Evolutionary conservation across 768 basidiomycete genomes (phyloP), one percentile per base, ranked within the genome.

Genomic region (Calocybe gangraenosa): DNA sequence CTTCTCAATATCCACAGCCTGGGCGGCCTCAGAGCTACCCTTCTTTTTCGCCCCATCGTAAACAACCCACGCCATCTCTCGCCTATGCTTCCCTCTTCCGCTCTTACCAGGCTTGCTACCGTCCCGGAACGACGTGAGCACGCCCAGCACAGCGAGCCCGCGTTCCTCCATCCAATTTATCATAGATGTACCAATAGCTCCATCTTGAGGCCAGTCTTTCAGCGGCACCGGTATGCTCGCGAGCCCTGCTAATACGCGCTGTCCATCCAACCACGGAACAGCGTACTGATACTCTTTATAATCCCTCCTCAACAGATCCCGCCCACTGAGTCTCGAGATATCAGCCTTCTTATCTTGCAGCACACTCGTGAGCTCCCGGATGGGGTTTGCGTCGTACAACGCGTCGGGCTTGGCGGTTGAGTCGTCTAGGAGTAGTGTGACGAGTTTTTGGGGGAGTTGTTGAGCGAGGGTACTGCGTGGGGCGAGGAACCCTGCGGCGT

Each of bases 271-370:
- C 25, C 25, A 28, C 25, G 25, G 25, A 28, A 28, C 25, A 11
- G 25, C 25, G 47, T 79, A 63, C 1, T 63, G 59, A 58, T 92
- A 95, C 52, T 95, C 83, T 62, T 99, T 98, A 73, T 93, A 99
- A 65, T 99, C 96, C n/a, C 96, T 71, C 10, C 92, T 75, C 3
- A 99, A 75, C 15, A 97, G 78, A 57, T 97, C 92, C 45, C 77
- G 73, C 0, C 81, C 79, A 7, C 67, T 68, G 14, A 97, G 72
- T 50, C 81, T 75, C 1, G 78, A 76, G 7, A 98, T 69, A 47
- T 84, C 77, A 3, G 56, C 54, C 60, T 98, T 99, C 65, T 78
- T 79, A 2, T 56, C 53, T 40, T 66, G 47, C 18, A 92, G 72
- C 2, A 63, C 59, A 28, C 61, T 57, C 2, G 75, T 68, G 11